These are phyloP conservation scores for Turritis glabra DNA, from an alignment of 345 rosid genomes.

Conservation along the genomic window DNA sequence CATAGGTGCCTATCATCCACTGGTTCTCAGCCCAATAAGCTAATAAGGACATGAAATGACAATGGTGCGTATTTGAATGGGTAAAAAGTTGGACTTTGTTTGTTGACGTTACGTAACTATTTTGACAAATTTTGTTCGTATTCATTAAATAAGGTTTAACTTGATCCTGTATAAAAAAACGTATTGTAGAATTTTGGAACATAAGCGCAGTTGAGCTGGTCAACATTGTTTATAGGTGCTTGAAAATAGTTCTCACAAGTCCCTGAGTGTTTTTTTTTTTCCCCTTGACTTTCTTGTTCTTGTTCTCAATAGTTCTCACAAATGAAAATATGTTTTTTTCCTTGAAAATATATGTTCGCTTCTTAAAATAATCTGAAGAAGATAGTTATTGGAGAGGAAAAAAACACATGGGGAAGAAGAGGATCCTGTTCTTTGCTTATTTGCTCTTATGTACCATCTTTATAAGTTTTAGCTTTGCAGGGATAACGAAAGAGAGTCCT, in stretches of 20 bases:
- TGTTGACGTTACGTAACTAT: not conserved
- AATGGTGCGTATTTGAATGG: not conserved
- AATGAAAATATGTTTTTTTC: no score
- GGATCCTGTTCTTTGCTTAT: conserved; percentile 7
- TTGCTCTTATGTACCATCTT: conserved; percentile 2
- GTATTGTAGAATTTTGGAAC: not conserved
- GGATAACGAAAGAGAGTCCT: not conserved
- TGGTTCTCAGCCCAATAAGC: not conserved
- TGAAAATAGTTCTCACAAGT: not conserved
- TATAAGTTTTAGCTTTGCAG: conserved; percentile 7
- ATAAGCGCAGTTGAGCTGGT: not conserved
- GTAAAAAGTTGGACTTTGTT: not conserved
- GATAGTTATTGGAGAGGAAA: conserved; percentile 9
- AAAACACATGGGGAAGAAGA: not conserved
- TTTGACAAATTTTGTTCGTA: no score
- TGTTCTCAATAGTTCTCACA: no score
- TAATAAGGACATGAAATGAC: not conserved
- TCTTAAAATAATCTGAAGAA: not conserved
- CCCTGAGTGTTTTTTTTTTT: not conserved
- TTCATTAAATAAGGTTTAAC: no score
- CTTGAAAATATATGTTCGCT: not conserved
- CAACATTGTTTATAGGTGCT: not conserved
- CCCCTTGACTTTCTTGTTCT: not conserved
- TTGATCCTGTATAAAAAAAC: no score
- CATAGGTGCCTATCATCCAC: not conserved